Percentiles rank a stretch among this genome's conserved stretches.
These are phyloP conservation scores for Spongispora temasekensis DNA, from an alignment of 1,284 basidiomycete genomes.

Conservation along the genomic window DNA sequence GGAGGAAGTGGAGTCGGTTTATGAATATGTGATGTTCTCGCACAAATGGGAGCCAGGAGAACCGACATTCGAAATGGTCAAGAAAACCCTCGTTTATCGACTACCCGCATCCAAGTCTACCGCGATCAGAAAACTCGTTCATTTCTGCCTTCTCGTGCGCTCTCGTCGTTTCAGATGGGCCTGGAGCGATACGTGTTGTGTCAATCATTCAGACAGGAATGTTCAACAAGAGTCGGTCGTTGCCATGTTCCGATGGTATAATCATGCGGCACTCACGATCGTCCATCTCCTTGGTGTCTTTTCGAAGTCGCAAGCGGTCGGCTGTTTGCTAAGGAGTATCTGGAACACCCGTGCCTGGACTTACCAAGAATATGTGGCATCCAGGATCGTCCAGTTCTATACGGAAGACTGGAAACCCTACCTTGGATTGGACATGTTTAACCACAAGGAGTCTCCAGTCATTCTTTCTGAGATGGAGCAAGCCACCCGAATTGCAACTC, in stretches of 20 bases:
- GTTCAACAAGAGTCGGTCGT: conserved; percentile 5
- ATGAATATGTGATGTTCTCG: conserved; percentile 19
- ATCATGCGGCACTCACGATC: conserved; percentile 7
- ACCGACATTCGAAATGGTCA: conserved; percentile 5
- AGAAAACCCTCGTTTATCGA: not conserved
- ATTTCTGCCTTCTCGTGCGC: conserved; percentile 5
- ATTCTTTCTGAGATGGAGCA: not conserved
- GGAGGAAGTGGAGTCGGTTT: conserved; percentile 10
- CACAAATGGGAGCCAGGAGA: conserved; percentile 13
- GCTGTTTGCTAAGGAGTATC: not conserved
- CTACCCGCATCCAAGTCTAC: conserved; percentile 3
- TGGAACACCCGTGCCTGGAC: conserved; percentile 10
- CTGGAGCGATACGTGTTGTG: conserved; percentile 8
- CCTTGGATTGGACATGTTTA: conserved; percentile 5
- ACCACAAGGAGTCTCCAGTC: conserved; percentile 11
- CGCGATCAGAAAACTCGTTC: conserved; percentile 1
- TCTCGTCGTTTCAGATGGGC: conserved; percentile 5
- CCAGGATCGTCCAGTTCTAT: conserved; percentile 3
- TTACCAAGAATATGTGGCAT: conserved; percentile 15
- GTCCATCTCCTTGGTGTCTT: conserved; percentile 1
- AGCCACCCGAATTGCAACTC: not conserved
- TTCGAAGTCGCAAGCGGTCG: not conserved
- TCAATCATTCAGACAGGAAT: not conserved
- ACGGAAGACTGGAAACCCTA: conserved; percentile 17
- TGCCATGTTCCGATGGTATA: conserved; percentile 16